Evolutionary conservation across 495 filamentous ascomycete genomes (phyloP), one percentile per base, ranked within the genome.

Genomic region (Penicillium paradoxum): DNA sequence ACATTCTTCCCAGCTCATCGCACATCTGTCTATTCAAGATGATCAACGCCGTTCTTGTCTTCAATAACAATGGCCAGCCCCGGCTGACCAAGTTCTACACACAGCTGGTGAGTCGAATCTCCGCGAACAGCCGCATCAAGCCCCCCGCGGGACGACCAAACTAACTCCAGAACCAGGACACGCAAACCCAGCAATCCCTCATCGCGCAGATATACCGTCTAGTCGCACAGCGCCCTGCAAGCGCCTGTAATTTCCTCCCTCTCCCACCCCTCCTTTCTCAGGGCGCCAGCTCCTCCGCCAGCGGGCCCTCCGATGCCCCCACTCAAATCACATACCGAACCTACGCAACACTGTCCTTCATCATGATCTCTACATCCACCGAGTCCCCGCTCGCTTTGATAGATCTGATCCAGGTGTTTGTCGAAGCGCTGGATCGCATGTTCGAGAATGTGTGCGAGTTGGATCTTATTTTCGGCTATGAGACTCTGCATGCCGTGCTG

Each of bases 401-500:
- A 29, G 93, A 98, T 70, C 75, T 98, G 44, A 97, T 98, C 60
- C 93, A 97, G 69, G 93, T 97, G 22, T 97, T 96, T 57, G 93
- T 98, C 47, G 92, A 97, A 71, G 83, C 95, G 17, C 80, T 98
- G 18, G 93, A 98, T 68, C 81, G 89, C 50, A 78, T 98, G 48
- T 97, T 97, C 66, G 92, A 97, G 75, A 96, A 97, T 61, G 93
- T 98, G 21, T 98, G 93, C 76, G 93, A 98, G 71, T 74, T 98
- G 43, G 93, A 98, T 66, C 79, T 98, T 49, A 98, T 97, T 69
- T 98, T 97, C 74, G 96, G 96, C 59, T 98, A 96, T 67, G 93
- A 98, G 79, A 91, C 90, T 25, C 80, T 97, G 67, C 93, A 98
- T 73, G 88, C 93, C 5, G 82, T 87, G 21, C 75, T 98, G 19